Percentiles rank a stretch among this genome's conserved stretches.
These are phyloP conservation scores for Balansia obtecta DNA, from an alignment of 2,329 filamentous ascomycete species.

Conservation along the genomic window DNA sequence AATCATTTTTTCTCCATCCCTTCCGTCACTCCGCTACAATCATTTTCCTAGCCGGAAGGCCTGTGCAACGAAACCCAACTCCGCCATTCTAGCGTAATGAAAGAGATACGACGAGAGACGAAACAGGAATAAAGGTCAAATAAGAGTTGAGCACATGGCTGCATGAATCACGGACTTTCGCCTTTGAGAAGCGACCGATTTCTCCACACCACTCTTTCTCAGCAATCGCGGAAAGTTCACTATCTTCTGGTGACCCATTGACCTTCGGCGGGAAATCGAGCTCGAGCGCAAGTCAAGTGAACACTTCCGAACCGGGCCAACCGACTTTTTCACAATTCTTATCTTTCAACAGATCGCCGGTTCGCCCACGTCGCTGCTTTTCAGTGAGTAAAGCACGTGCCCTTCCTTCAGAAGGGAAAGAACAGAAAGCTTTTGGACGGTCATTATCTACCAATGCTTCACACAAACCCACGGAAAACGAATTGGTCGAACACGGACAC, in stretches of 20 bases:
- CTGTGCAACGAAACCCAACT: constrained; percentile 12
- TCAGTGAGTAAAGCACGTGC: background rate
- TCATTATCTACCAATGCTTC: constrained; percentile 11
- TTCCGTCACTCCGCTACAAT: constrained; percentile 11
- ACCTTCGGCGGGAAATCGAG: background rate
- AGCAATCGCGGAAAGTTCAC: background rate
- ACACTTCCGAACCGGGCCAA: background rate
- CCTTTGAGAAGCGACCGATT: background rate
- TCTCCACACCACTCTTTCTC: background rate
- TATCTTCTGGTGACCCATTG: background rate
- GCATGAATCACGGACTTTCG: constrained; percentile 3
- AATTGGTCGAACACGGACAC: constrained; percentile 16
- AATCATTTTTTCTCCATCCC: constrained; percentile 7
- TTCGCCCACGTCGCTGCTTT: background rate
- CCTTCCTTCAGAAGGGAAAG: background rate
- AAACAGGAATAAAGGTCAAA: constrained; percentile 8
- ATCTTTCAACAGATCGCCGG: background rate
- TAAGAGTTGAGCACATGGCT: constrained; percentile 8
- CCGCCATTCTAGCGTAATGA: constrained; percentile 17
- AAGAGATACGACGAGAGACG: constrained; percentile 9
- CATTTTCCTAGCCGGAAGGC: constrained; percentile 10
- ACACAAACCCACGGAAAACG: constrained; percentile 13
- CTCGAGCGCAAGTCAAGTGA: background rate
- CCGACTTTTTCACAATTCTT: background rate
- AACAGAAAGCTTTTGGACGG: background rate